Conservation (phyloP, 2,329 filamentous ascomycete species). For the Fusarium mexicanum region DNA sequence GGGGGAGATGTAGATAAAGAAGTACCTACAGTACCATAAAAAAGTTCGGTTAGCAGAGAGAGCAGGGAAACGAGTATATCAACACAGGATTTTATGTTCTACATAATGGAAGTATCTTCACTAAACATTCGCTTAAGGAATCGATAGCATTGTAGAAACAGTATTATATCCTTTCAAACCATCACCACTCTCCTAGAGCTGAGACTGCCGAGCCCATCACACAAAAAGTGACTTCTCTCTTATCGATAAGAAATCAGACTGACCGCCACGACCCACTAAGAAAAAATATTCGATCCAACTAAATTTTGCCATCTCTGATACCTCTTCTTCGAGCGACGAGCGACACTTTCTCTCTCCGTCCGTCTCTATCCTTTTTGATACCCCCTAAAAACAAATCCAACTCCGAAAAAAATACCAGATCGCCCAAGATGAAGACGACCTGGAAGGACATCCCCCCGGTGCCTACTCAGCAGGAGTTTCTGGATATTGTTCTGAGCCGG, state of each 20-base stretch:
- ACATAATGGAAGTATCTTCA: no score
- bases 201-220: not conserved
- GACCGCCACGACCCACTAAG: conserved; percentile 41
- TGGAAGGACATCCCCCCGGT: conserved; percentile 87
- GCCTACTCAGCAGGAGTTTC: conserved; percentile 92
- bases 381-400: conserved; percentile 5
- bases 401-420: conserved; percentile 38
- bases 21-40: not conserved
- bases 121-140: not conserved
- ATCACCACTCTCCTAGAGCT: not conserved
- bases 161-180: not conserved
- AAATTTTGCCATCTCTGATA: conserved; percentile 39
- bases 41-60: not conserved
- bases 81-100: not conserved
- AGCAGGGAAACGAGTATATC: not conserved
- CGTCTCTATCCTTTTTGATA: conserved; percentile 4
- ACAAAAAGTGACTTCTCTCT: conserved; percentile 31
- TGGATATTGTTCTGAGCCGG: conserved; percentile 95
- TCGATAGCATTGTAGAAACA: not conserved
- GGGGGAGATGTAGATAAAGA: conserved; percentile 26
- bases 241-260: conserved; percentile 26
- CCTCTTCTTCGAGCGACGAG: conserved; percentile 25
- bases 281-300: conserved; percentile 49
- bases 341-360: conserved; percentile 30
- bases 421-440: conserved; percentile 66